Evolutionary conservation across 2,329 filamentous ascomycete genomes (phyloP).

Genomic region (Septoria linicola): DNA sequence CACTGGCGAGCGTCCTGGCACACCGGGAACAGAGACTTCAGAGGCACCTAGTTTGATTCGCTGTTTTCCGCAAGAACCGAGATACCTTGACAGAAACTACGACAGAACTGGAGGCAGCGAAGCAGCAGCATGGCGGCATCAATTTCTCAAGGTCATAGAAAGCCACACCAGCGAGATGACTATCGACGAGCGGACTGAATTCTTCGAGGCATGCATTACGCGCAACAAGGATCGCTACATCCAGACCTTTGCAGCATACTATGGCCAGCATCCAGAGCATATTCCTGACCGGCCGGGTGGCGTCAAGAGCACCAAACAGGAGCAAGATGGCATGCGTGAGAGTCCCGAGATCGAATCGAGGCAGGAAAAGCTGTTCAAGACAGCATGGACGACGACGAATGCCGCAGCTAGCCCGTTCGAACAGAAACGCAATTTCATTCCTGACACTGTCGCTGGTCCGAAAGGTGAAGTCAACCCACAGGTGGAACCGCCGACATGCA

Average conservation of each 20-base stretch:
- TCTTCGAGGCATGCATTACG: constrained; percentile 7
- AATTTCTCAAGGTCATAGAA: constrained; percentile 12
- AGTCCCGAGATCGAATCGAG: neutral
- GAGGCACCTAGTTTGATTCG: constrained; percentile 8
- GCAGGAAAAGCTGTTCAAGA: neutral
- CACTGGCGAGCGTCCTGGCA: constrained; percentile 4
- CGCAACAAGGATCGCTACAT: constrained; percentile 6
- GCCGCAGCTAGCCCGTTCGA: neutral
- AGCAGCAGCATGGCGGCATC: constrained; percentile 4
- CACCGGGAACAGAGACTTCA: constrained; percentile 2
- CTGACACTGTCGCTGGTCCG: constrained; percentile 1
- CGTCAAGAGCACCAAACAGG: constrained; percentile 8
- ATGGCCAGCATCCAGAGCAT: constrained; percentile 11
- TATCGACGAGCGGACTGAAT: constrained; percentile 10
- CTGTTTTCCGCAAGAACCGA: constrained; percentile 3
- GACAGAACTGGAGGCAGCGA: constrained; percentile 10
- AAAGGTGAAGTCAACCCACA: neutral
- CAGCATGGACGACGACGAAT: neutral
- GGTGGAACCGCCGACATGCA: neutral
- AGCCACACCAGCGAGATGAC: constrained; percentile 7
- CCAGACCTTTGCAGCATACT: constrained; percentile 10
- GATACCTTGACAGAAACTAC: constrained; percentile 1
- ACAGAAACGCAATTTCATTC: neutral
- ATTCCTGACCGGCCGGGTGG: constrained; percentile 16
- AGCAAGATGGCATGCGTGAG: constrained; percentile 1